Evolutionary conservation across 73 alveolate genomes (phyloP).

Genomic region (Stentor coeruleus): DNA sequence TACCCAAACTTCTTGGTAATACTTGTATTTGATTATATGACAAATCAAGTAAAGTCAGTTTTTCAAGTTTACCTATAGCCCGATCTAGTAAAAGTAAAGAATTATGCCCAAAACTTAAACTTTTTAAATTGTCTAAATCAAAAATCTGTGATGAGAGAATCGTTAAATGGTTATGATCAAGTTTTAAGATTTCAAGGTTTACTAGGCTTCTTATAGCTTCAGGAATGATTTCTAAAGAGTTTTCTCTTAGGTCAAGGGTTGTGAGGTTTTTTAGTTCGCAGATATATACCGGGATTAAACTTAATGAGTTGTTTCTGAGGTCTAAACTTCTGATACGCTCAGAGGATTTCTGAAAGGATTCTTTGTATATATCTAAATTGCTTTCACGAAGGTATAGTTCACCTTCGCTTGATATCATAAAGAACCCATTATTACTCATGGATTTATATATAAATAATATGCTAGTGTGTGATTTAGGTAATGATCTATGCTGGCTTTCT

Average conservation of each 20-base stretch:
- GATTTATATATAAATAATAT: no score
- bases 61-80: neutral
- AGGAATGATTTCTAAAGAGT: conserved; percentile 25
- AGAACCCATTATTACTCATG: neutral
- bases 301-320: neutral
- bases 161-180: conserved; percentile 33
- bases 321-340: neutral
- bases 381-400: neutral
- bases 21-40: conserved; percentile 26
- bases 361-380: neutral
- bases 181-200: conserved; percentile 16
- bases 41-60: conserved; percentile 26
- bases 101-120: conserved; percentile 18
- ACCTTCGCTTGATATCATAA: neutral
- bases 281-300: neutral
- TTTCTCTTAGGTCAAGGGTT: conserved; percentile 22
- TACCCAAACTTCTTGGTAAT: conserved; percentile 44
- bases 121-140: conserved; percentile 20
- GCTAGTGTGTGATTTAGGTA: no score
- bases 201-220: conserved; percentile 13
- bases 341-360: neutral
- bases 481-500: no score
- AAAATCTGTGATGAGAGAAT: conserved; percentile 11
- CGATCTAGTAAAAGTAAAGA: neutral
- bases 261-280: conserved; percentile 16